Evolutionary conservation across 2,329 filamentous ascomycete species (phyloP), one percentile per base, ranked within the genome.

Genomic region (Phaeosphaeria sp.): DNA sequence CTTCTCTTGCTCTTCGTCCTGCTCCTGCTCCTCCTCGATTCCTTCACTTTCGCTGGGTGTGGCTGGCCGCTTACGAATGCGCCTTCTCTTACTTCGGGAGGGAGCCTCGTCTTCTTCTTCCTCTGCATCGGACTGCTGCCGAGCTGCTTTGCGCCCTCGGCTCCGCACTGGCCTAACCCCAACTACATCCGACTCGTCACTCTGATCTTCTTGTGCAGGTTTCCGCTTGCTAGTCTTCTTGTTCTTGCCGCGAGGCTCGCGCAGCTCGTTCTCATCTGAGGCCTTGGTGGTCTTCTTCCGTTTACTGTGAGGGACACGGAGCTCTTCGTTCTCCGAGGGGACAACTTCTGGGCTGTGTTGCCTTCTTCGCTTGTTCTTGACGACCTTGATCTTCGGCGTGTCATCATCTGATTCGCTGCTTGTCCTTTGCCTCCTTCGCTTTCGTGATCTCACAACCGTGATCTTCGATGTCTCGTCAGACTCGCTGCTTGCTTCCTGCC

Each of bases 371-470:
- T 65, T 61, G 24, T 18, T 49, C 44, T 49, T 57, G 20, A 59
- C 21, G 4, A 68, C 64, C 11, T 55, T 62, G 20, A 69, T 56
- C 24, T 59, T 51, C 1, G 53, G 57, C 5, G 43, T 50, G 6
- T 61, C 55, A 17, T 42, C 39, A 9, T 56, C 55, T 6, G 58
- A 55, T 21, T 54, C 61, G 30, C 56, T 59, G 44, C 49, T 60
- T 11, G 53, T 36, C 20, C 39, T 30, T 2, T 53, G 57, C 40
- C 64, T 63, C 46, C 55, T 59, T 13, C 68, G 64, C 59, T 70
- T 70, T 13, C 63, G 65, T 48, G 58, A 53, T 7, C 48, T 45
- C 5, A 56, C 42, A n/a, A n/a, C n/a, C n/a, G n/a, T n/a, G n/a
- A n/a, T n/a, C n/a, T n/a, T n/a, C n/a, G n/a, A n/a, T n/a, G n/a